Conservation (phyloP, 2,329 filamentous ascomycete species). For the Penicillium sp. region DNA sequence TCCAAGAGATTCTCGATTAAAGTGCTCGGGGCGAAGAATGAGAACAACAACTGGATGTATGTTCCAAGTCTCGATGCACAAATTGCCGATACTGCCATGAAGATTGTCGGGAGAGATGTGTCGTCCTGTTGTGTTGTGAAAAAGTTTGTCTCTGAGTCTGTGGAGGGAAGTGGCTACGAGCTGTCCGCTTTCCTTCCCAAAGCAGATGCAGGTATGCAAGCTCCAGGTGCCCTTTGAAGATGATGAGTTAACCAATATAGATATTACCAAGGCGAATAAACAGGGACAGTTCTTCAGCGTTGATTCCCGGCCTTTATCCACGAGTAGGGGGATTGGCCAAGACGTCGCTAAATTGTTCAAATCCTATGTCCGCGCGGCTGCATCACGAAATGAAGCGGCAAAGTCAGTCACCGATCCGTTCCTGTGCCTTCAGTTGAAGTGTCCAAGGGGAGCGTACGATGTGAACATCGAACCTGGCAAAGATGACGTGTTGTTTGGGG, state of each 20-base stretch:
- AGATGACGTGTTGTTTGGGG: conserved; percentile 57
- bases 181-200: conserved; percentile 51
- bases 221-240: conserved; percentile 27
- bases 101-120: conserved; percentile 53
- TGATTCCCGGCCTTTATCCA: conserved; percentile 54
- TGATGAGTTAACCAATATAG: conserved; percentile 29
- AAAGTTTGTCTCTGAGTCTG: conserved; percentile 20
- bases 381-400: conserved; percentile 17
- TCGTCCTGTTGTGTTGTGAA: conserved; percentile 47
- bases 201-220: conserved; percentile 23
- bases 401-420: conserved; percentile 50
- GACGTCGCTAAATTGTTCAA: conserved; percentile 51
- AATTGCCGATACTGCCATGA: conserved; percentile 52
- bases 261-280: conserved; percentile 33
- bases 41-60: conserved; percentile 58
- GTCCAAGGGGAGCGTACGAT: conserved; percentile 54
- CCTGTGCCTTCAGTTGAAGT: conserved; percentile 52
- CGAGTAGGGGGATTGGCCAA: conserved; percentile 49
- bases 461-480: conserved; percentile 61
- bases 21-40: conserved; percentile 56
- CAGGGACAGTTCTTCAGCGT: conserved; percentile 52
- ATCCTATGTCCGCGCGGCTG: conserved; percentile 43
- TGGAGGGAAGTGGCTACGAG: conserved; percentile 32
- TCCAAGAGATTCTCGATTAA: conserved; percentile 53
- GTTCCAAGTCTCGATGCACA: conserved; percentile 48